phyloP scores from a whole-genome alignment of 2,329 filamentous ascomycete genomes.

The Arthroderma sp. region DNA sequence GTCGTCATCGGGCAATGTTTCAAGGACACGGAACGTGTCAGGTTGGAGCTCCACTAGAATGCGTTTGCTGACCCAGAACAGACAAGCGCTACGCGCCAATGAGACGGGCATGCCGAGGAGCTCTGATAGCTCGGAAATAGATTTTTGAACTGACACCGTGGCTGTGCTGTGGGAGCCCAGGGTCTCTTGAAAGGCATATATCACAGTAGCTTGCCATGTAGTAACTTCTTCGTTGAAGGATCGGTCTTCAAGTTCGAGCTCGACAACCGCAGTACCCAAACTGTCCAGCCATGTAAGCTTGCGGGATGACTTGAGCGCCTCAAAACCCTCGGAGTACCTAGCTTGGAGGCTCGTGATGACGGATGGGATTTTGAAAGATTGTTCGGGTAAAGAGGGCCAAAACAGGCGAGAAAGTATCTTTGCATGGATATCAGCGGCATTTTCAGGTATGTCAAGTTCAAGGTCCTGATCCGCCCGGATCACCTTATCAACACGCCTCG shows the following conservation, averaged over 20 bases:
- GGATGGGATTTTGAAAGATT: slow-evolving; percentile 33
- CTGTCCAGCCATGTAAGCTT: slow-evolving; percentile 83
- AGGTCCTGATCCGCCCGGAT: slow-evolving; percentile 44
- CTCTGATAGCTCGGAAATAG: slow-evolving; percentile 32
- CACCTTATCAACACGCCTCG: slow-evolving; percentile 55
- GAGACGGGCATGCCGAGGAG: slow-evolving; percentile 42
- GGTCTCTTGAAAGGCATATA: slow-evolving; percentile 58
- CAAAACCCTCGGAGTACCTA: slow-evolving; percentile 62
- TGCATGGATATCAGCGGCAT: slow-evolving; percentile 40
- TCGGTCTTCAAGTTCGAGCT: slow-evolving; percentile 72
- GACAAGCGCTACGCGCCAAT: slow-evolving; percentile 46
- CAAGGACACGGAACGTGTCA: slow-evolving; percentile 45
- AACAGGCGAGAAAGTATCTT: slow-evolving; percentile 86
- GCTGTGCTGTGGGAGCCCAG: slow-evolving; percentile 22
- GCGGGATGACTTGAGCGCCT: slow-evolving; percentile 64
- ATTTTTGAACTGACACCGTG: slow-evolving; percentile 22
- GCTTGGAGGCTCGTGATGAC: slow-evolving; percentile 46
- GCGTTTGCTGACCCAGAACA: slow-evolving; percentile 50
- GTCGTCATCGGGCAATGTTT: slow-evolving; percentile 33
- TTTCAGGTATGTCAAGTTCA: slow-evolving; percentile 21
- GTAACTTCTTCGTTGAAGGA: slow-evolving; percentile 56
- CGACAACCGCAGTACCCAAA: slow-evolving; percentile 65
- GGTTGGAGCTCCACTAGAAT: slow-evolving; percentile 36
- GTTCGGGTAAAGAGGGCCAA: slow-evolving; percentile 68
- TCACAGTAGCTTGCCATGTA: slow-evolving; percentile 77